Percentiles rank a stretch among this genome's conserved stretches.
These are phyloP conservation scores for Capronia epimyces DNA, from an alignment of 2,329 filamentous ascomycete genomes.

Conservation along the genomic window DNA sequence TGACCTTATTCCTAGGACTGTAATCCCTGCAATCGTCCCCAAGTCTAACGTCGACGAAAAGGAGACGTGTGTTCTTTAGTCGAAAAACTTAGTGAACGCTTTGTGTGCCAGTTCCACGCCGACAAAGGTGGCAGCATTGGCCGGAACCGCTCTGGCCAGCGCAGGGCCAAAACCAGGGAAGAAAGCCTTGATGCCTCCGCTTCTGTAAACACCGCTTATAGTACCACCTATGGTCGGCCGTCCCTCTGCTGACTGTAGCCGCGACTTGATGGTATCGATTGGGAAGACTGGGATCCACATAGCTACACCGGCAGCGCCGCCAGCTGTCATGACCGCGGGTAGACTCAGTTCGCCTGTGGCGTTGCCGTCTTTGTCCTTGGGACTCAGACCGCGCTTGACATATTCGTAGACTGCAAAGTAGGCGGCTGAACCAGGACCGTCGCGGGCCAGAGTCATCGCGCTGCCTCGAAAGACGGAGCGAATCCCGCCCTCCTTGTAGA, in stretches of 20 bases:
- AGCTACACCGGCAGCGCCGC: constrained; percentile 84
- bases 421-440: constrained; percentile 85
- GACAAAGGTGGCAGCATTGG: constrained; percentile 88
- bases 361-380: constrained; percentile 69
- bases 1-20: too few relatives aligned
- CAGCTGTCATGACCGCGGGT: constrained; percentile 75
- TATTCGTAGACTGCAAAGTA: constrained; percentile 98
- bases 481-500: constrained; percentile 86
- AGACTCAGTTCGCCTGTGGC: constrained; percentile 73
- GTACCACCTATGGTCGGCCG: constrained; percentile 74
- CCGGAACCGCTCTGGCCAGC: constrained; percentile 84
- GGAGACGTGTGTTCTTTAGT: too few relatives aligned
- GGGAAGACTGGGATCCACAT: constrained; percentile 99
- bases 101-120: constrained; percentile 49
- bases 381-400: constrained; percentile 81
- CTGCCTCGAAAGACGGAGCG: constrained; percentile 88
- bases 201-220: constrained; percentile 73
- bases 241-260: constrained; percentile 85
- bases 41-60: too few relatives aligned
- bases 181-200: constrained; percentile 82
- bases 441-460: constrained; percentile 83
- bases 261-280: constrained; percentile 90
- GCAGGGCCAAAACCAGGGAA: constrained; percentile 96
- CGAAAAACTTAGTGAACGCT: constrained; percentile 46
- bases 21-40: too few relatives aligned